Evolutionary conservation across 805 yeast genomes (phyloP).

Genomic region (Metschnikowia reukaufii): DNA sequence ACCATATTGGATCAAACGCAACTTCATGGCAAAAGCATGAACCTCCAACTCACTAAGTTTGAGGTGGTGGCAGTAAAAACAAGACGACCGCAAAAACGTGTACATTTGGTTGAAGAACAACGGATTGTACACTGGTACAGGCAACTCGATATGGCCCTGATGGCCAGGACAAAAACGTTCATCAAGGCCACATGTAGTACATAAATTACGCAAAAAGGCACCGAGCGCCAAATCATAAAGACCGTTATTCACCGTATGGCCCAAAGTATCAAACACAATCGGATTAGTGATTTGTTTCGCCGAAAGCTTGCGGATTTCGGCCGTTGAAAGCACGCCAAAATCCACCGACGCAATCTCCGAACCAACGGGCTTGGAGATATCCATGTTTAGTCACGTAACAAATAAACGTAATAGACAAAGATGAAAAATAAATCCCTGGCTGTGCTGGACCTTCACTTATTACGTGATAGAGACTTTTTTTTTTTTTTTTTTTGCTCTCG

Average conservation of each 20-base stretch:
- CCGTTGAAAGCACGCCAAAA: constrained; percentile 78
- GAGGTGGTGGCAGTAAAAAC: constrained; percentile 90
- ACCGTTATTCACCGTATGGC: constrained; percentile 94
- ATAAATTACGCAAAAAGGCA: constrained; percentile 82
- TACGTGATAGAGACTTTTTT: too few relatives aligned
- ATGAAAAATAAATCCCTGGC: too few relatives aligned
- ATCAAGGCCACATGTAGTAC: constrained; percentile 95
- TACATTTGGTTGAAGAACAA: constrained; percentile 90
- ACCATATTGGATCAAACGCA: constrained; percentile 84
- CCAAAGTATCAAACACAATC: constrained; percentile 90
- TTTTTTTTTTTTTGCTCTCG: too few relatives aligned
- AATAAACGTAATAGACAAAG: not conserved
- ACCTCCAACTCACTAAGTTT: constrained; percentile 66
- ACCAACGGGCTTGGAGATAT: constrained; percentile 94
- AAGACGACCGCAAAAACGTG: constrained; percentile 75
- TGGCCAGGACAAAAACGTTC: constrained; percentile 97
- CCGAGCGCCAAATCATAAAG: constrained; percentile 94
- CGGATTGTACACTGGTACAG: constrained; percentile 94
- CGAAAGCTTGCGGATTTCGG: constrained; percentile 81
- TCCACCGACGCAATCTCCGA: constrained; percentile 91
- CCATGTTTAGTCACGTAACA: constrained; percentile 52
- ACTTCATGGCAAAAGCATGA: constrained; percentile 74
- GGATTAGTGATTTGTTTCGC: constrained; percentile 97
- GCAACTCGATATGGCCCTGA: constrained; percentile 96
- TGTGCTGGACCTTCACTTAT: too few relatives aligned